These are phyloP conservation scores for Suhomyces terraborum DNA, from an alignment of 1,139 yeast species.

Conservation along the genomic window DNA sequence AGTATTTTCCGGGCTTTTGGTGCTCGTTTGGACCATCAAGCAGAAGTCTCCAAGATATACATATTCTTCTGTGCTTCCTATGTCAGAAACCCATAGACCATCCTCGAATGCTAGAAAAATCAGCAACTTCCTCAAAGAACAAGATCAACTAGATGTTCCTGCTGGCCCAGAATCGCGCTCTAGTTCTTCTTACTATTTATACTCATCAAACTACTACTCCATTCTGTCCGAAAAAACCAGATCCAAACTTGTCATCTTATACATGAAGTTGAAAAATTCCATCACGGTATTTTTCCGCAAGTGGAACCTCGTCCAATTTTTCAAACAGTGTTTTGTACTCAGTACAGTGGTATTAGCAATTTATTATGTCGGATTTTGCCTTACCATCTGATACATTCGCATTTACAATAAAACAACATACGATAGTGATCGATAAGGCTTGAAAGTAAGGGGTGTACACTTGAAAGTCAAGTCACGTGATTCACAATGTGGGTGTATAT, in stretches of 20 bases:
- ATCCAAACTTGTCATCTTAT: not conserved
- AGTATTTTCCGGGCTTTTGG: slow-evolving; percentile 30
- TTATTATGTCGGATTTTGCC: slow-evolving; percentile 17
- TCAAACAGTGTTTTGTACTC: slow-evolving; percentile 15
- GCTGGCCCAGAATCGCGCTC: slow-evolving; percentile 6
- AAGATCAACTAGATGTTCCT: slow-evolving; percentile 17
- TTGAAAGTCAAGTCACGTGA: too few relatives aligned
- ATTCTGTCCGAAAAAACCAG: slow-evolving; percentile 1
- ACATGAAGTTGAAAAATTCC: not conserved
- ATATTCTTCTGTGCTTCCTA: slow-evolving; percentile 21
- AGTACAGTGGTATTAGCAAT: slow-evolving; percentile 13
- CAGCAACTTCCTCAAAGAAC: slow-evolving; percentile 21
- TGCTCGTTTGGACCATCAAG: slow-evolving; percentile 36
- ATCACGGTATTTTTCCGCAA: slow-evolving; percentile 12
- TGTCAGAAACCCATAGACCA: slow-evolving; percentile 13
- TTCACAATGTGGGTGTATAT: not conserved
- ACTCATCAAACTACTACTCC: slow-evolving; percentile 14
- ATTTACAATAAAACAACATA: too few relatives aligned
- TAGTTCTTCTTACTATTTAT: slow-evolving; percentile 16
- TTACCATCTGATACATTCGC: slow-evolving; percentile 4
- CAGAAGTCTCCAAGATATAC: slow-evolving; percentile 26
- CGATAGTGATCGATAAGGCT: too few relatives aligned
- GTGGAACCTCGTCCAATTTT: slow-evolving; percentile 19
- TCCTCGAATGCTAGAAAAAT: slow-evolving; percentile 20
- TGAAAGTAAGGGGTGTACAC: too few relatives aligned